These are phyloP conservation scores for Monascus purpureus DNA, from an alignment of 495 filamentous ascomycete species.

Conservation along the genomic window DNA sequence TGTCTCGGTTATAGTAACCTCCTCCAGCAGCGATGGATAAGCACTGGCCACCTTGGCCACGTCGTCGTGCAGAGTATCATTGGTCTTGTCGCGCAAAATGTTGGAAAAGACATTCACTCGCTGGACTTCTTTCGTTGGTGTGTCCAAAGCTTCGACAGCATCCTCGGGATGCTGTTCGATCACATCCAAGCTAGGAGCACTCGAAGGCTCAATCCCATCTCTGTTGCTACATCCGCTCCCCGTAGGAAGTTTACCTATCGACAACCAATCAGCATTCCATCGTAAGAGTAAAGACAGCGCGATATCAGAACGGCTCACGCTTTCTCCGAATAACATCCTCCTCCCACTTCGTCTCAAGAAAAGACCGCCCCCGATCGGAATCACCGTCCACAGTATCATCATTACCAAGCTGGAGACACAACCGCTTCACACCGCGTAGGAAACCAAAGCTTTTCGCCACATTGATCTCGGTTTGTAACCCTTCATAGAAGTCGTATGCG, in stretches of 20 bases:
- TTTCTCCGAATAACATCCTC: conserved; percentile 17
- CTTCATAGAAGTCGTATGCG: conserved; percentile 7
- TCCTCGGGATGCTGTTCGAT: no score
- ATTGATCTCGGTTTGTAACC: conserved; percentile 22
- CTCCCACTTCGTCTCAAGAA: conserved; percentile 30
- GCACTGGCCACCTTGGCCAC: no score
- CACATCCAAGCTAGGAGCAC: no score
- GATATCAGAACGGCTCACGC: conserved; percentile 33
- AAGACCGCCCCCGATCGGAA: conserved; percentile 15
- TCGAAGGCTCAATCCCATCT: no score
- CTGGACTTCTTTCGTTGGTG: no score
- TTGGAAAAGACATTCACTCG: no score
- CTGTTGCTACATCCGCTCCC: no score
- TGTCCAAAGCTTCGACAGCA: no score
- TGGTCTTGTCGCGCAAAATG: no score
- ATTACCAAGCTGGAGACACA: conserved; percentile 15
- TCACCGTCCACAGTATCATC: conserved; percentile 2
- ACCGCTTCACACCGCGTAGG: conserved; percentile 32
- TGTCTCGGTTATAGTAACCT: not conserved
- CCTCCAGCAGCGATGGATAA: not conserved
- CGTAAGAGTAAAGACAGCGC: no score
- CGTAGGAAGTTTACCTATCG: conserved; percentile 2
- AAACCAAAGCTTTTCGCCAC: conserved; percentile 13
- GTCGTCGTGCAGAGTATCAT: no score
- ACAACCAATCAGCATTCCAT: not conserved